These are phyloP conservation scores for Colletotrichum abscissum DNA, from an alignment of 2,329 filamentous ascomycete species.

Conservation along the genomic window DNA sequence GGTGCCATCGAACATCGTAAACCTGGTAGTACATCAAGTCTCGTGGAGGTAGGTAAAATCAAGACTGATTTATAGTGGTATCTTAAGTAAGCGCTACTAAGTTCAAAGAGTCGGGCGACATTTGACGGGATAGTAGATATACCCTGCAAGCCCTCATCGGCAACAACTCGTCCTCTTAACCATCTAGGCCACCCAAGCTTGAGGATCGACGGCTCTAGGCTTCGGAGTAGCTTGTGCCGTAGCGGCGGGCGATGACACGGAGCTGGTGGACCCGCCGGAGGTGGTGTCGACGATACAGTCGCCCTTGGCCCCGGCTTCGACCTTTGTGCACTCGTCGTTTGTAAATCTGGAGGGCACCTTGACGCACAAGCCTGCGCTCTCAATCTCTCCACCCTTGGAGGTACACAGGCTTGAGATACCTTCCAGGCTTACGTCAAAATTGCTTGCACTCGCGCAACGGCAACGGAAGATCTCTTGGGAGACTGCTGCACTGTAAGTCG, in stretches of 20 bases:
- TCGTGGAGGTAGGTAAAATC: too few species aligned
- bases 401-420: background rate
- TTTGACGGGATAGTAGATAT: background rate
- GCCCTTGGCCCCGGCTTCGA: background rate
- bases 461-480: constrained; percentile 8
- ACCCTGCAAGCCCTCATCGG: background rate
- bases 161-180: background rate
- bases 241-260: background rate
- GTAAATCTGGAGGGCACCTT: background rate
- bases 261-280: background rate
- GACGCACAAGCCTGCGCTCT: background rate
- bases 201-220: background rate
- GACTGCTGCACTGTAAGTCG: background rate
- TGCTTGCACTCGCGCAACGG: background rate
- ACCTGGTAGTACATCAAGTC: too few species aligned
- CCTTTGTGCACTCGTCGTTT: background rate
- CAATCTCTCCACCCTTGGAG: background rate
- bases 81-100: background rate
- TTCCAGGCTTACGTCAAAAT: background rate
- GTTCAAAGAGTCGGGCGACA: background rate
- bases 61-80: background rate
- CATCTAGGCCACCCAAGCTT: background rate
- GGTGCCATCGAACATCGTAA: too few species aligned
- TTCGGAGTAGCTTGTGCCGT: background rate
- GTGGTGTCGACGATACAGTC: constrained; percentile 14